Conservation (phyloP, 768 basidiomycete species). For the Tricholoma flavovirens region DNA sequence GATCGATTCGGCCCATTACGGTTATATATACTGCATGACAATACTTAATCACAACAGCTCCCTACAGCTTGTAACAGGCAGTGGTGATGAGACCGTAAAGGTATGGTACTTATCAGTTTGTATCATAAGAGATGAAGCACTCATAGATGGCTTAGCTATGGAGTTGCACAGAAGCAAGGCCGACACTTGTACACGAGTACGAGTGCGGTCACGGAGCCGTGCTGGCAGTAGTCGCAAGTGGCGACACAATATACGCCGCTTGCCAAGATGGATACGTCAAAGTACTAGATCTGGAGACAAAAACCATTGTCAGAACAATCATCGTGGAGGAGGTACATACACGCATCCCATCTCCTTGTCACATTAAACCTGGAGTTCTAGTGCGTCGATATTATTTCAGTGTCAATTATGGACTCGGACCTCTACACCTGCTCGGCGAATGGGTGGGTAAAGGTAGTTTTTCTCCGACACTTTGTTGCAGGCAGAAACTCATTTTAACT, state of each 20-base stretch:
- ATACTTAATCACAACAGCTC: constrained; percentile 26
- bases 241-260: constrained; percentile 85
- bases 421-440: constrained; percentile 64
- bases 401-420: constrained; percentile 64
- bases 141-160: constrained; percentile 46
- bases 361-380: constrained; percentile 19
- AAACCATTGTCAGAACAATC: constrained; percentile 79
- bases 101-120: constrained; percentile 27
- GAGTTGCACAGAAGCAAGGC: constrained; percentile 45
- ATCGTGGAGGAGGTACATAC: constrained; percentile 70
- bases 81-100: constrained; percentile 90
- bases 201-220: constrained; percentile 75
- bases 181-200: constrained; percentile 56
- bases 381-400: constrained; percentile 77
- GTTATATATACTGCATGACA: constrained; percentile 85
- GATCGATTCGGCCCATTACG: constrained; percentile 87
- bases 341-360: neutral
- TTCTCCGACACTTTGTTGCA: neutral
- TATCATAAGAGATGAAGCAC: neutral
- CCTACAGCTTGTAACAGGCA: constrained; percentile 69
- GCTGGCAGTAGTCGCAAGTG: constrained; percentile 66
- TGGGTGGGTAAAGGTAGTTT: constrained; percentile 60
- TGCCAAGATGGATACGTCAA: constrained; percentile 93
- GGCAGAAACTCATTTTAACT: neutral
- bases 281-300: constrained; percentile 87